Evolutionary conservation across 148 eudicot species (phyloP).

Genomic region (Dianthus caryophyllus): DNA sequence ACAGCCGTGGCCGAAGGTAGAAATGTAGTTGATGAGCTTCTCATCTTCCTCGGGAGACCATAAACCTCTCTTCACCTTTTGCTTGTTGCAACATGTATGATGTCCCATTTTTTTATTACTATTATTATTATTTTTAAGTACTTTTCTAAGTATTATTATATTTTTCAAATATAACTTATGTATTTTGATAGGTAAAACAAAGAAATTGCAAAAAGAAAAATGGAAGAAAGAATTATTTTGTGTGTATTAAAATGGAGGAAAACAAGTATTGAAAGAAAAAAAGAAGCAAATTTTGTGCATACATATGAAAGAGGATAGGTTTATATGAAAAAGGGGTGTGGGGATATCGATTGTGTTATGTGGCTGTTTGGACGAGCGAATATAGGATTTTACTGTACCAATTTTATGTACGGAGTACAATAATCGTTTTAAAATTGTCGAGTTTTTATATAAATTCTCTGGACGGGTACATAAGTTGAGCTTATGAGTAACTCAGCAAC

Average conservation of each 20-base stretch:
- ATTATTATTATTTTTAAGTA: constrained; percentile 8
- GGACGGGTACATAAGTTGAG: too few species aligned
- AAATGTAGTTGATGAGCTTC: constrained; percentile 67
- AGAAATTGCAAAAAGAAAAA: neutral
- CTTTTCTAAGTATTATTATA: neutral
- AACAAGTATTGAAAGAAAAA: neutral
- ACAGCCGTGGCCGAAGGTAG: constrained; percentile 70
- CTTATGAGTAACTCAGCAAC: too few species aligned
- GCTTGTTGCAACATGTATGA: constrained; percentile 84
- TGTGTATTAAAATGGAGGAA: neutral
- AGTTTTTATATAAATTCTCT: too few species aligned
- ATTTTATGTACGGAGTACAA: too few species aligned
- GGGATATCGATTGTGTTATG: neutral
- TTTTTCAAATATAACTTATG: neutral
- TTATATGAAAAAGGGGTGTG: neutral
- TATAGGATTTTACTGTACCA: too few species aligned
- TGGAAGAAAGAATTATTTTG: neutral
- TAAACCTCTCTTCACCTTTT: constrained; percentile 80
- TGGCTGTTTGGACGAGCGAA: neutral
- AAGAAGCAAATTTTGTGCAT: neutral
- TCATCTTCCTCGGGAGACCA: constrained; percentile 98
- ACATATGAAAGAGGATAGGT: neutral
- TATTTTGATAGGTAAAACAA: neutral
- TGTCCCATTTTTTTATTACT: constrained; percentile 53
- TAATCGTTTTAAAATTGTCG: too few species aligned